Evolutionary conservation across 306 rosid species (phyloP), one percentile per base, ranked within the genome.

Genomic region (Neltuma alba): DNA sequence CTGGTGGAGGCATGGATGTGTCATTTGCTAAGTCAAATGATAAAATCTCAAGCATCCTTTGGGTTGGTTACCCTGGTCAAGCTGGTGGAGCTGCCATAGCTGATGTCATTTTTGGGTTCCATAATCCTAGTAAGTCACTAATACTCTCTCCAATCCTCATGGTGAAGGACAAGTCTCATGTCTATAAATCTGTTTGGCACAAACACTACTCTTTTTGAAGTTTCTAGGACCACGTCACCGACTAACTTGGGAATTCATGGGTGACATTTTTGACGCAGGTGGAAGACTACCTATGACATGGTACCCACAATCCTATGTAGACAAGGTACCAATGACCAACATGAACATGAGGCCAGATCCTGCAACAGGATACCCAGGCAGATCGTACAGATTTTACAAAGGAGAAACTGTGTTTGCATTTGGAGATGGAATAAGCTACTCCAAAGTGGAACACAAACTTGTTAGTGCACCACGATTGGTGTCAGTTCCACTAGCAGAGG

Each of bases 51-150:
- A 93, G 98, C 91, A 95, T 95, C 77, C 87, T 95, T 4, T 95
- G 99, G 99, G 93, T 95, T 74, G 99, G 99, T 42, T 95, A 90
- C 87, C 99, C 99, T 0, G 99, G 99, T 48, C 96, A 95, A 87
- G 99, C 99, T 11, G 99, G 99, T 66, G 99, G 99, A 83, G 97
- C 98, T 52, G 98, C 98, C 81, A 82, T 95, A 16, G 92, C 99
- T 47, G 99, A 95, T 83, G 89, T 93, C n/a, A 83, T 93, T 75
- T 95, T 95, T 28, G 99, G 99, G 14, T 82, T 30, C 60, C 87
- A 48, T 62, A 95, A 95, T 87, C 99, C 99, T 79, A 83, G 99
- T 95, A 87, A 87, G 98, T 76, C 54, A 25, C 3, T 41, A 34
- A 48, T 7, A n/a, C 4, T 58, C 62, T 67, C 21, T 6, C 13